Percentiles rank a stretch among this genome's conserved stretches.
These are phyloP conservation scores for Scheffersomyces illinoinensis DNA, from an alignment of 1,139 yeast species.

Conservation along the genomic window DNA sequence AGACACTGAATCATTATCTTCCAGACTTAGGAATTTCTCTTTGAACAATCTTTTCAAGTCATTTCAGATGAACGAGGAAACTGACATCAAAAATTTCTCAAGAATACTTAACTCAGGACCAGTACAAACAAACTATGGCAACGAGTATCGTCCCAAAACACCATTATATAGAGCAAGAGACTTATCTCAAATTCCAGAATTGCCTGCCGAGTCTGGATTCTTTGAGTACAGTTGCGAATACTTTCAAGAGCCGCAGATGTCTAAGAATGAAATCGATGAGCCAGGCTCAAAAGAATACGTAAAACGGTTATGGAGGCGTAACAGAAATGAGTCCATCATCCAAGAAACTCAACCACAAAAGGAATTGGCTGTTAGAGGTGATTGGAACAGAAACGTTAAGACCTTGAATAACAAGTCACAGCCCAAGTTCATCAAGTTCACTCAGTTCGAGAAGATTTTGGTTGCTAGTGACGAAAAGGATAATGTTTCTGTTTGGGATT, in stretches of 20 bases:
- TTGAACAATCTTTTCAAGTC: slow-evolving; percentile 45
- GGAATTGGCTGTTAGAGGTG: slow-evolving; percentile 77
- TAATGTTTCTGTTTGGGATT: slow-evolving; percentile 84
- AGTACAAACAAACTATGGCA: slow-evolving; percentile 47
- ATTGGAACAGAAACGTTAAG: slow-evolving; percentile 73
- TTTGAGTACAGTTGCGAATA: slow-evolving; percentile 89
- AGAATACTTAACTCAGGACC: slow-evolving; percentile 43
- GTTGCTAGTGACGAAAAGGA: slow-evolving; percentile 86
- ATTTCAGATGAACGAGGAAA: slow-evolving; percentile 45
- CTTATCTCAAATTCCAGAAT: slow-evolving; percentile 36
- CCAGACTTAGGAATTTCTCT: slow-evolving; percentile 40
- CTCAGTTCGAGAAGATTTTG: slow-evolving; percentile 87
- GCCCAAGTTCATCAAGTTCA: slow-evolving; percentile 75
- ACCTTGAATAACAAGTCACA: slow-evolving; percentile 73
- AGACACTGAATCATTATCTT: slow-evolving; percentile 37
- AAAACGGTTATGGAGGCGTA: slow-evolving; percentile 83
- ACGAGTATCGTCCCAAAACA: slow-evolving; percentile 51
- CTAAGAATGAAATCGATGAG: slow-evolving; percentile 81
- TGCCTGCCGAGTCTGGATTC: slow-evolving; percentile 73
- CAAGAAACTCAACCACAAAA: slow-evolving; percentile 90
- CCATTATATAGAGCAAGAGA: slow-evolving; percentile 51
- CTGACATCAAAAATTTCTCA: slow-evolving; percentile 38
- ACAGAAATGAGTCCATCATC: slow-evolving; percentile 83
- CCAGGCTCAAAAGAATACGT: slow-evolving; percentile 90
- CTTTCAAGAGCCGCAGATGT: slow-evolving; percentile 96